phyloP scores from a whole-genome alignment of 2,329 filamentous ascomycete species.

The Hypocreales sp. region DNA sequence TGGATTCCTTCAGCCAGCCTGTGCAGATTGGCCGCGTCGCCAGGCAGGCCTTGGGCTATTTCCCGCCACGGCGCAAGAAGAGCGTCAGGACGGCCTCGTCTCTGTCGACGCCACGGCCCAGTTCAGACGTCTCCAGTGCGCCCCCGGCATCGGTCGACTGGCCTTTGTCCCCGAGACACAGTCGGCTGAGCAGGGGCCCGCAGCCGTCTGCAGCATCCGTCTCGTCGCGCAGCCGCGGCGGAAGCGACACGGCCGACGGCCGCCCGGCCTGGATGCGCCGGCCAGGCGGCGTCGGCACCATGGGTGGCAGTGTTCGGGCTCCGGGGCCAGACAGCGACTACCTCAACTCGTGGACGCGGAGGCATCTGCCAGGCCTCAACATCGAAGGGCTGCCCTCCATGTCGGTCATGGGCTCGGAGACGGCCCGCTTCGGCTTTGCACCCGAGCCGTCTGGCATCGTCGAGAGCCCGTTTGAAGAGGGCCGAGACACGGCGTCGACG shows the following conservation, averaged over 20 bases:
- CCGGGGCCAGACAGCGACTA: slow-evolving; percentile 75
- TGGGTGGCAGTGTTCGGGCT: slow-evolving; percentile 52
- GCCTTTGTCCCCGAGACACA: slow-evolving; percentile 25
- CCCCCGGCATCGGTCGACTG: slow-evolving; percentile 19
- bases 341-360: slow-evolving; percentile 69
- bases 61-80: slow-evolving; percentile 82
- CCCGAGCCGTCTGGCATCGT: slow-evolving; percentile 26
- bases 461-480: slow-evolving; percentile 34
- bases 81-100: slow-evolving; percentile 52
- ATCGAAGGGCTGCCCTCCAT: slow-evolving; percentile 53
- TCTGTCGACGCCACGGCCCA: slow-evolving; percentile 50
- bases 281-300: slow-evolving; percentile 77
- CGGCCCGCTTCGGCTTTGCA: slow-evolving; percentile 39
- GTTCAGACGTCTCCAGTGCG: slow-evolving; percentile 40
- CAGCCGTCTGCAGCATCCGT: slow-evolving; percentile 16
- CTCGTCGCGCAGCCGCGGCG: slow-evolving; percentile 20
- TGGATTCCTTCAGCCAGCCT: slow-evolving; percentile 53
- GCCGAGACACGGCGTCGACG: slow-evolving; percentile 23
- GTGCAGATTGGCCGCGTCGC: slow-evolving; percentile 79
- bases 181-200: slow-evolving; percentile 21
- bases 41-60: slow-evolving; percentile 71
- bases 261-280: slow-evolving; percentile 54
- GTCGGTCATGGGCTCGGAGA: slow-evolving; percentile 47
- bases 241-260: slow-evolving; percentile 21
- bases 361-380: slow-evolving; percentile 66